Percentiles rank a stretch among this genome's conserved stretches.
These are phyloP conservation scores for Helichrysum umbraculigerum DNA, from an alignment of 129 eudicot genomes.

Conservation along the genomic window DNA sequence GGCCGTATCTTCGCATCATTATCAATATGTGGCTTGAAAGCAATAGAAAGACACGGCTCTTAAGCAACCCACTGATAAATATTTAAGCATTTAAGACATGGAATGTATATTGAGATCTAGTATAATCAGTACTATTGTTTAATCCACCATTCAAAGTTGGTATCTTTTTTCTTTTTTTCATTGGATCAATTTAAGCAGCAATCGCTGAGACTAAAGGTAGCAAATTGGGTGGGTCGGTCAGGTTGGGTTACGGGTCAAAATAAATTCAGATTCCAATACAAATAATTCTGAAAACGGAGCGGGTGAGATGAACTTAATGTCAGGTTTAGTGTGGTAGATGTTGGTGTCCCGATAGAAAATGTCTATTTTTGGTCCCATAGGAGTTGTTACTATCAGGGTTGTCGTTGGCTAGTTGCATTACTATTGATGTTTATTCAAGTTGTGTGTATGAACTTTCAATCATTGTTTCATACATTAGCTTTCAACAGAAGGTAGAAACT, in stretches of 20 bases:
- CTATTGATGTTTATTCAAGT: constrained; percentile 25
- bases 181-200: background rate
- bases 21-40: constrained; percentile 45
- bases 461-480: background rate
- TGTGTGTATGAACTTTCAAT: background rate
- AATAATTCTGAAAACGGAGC: background rate
- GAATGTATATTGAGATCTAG: constrained; percentile 5
- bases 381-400: constrained; percentile 29
- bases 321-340: background rate
- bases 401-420: constrained; percentile 20
- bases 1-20: constrained; percentile 35
- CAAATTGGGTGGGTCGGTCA: background rate
- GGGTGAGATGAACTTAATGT: constrained; percentile 2
- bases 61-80: constrained; percentile 8
- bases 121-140: background rate
- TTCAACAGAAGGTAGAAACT: constrained; percentile 6
- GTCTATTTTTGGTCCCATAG: constrained; percentile 33
- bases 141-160: constrained; percentile 17
- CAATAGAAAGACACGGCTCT: constrained; percentile 30
- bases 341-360: constrained; percentile 2
- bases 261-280: background rate
- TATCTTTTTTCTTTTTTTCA: background rate
- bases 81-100: background rate
- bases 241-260: background rate
- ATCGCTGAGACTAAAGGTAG: constrained; percentile 9